Evolutionary conservation across 352 stramenopile species (phyloP).

Genomic region (Elongisporangium prolatum): DNA sequence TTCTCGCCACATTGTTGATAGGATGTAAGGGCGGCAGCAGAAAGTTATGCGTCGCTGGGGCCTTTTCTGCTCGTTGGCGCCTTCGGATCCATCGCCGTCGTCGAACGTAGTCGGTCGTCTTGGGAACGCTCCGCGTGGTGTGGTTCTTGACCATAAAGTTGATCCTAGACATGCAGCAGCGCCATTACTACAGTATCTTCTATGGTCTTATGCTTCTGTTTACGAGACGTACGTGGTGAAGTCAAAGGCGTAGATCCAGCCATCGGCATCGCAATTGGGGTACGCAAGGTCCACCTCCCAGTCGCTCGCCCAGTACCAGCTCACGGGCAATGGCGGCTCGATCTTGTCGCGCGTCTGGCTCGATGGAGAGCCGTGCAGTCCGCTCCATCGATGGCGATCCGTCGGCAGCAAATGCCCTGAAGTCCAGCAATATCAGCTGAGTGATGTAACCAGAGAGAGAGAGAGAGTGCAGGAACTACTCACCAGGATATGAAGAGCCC

Average conservation of each 20-base stretch:
- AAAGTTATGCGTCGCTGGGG: neutral
- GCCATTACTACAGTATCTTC: neutral
- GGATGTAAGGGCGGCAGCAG: neutral
- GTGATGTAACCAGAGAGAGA: neutral
- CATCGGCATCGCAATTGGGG: constrained; percentile 51
- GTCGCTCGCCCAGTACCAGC: constrained; percentile 59
- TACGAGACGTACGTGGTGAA: constrained; percentile 62
- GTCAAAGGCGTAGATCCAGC: constrained; percentile 77
- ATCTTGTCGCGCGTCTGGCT: constrained; percentile 52
- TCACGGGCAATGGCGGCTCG: constrained; percentile 57
- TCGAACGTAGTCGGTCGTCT: constrained; percentile 64
- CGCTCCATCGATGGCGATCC: constrained; percentile 59
- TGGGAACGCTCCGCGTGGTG: constrained; percentile 40
- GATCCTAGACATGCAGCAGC: constrained; percentile 18
- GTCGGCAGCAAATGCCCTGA: constrained; percentile 62
- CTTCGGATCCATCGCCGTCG: constrained; percentile 59
- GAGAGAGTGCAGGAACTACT: neutral
- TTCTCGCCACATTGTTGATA: constrained; percentile 1
- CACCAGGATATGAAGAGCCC: constrained; percentile 60
- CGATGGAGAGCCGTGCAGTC: constrained; percentile 47
- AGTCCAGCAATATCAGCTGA: neutral
- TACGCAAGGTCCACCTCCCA: constrained; percentile 54
- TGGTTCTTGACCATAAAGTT: constrained; percentile 61
- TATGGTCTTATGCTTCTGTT: no score
- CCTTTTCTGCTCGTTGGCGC: constrained; percentile 26